phyloP scores from a whole-genome alignment of 2,329 filamentous ascomycete genomes.

The Huntiella moniliformis region DNA sequence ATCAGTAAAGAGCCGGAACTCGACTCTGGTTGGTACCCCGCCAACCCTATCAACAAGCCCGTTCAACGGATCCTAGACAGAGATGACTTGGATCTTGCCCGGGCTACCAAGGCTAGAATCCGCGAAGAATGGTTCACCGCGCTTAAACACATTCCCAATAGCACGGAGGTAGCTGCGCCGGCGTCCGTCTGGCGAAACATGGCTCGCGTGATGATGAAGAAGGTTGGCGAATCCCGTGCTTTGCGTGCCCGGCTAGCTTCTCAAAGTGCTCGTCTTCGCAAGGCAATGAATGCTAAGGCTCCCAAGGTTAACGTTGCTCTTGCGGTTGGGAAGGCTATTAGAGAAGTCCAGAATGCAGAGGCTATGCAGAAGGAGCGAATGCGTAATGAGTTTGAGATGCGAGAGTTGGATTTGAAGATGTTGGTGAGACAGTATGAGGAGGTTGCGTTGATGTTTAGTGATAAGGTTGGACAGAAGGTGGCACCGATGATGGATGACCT shows the following conservation, averaged over 20 bases:
- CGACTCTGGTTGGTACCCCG: neutral
- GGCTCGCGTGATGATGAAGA: neutral
- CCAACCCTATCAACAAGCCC: too few species aligned
- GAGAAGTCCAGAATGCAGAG: neutral
- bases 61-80: neutral
- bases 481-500: neutral
- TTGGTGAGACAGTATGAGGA: neutral
- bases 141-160: neutral
- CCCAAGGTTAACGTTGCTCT: neutral
- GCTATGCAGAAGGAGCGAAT: neutral
- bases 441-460: neutral
- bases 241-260: neutral
- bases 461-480: neutral
- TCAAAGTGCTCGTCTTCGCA: neutral
- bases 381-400: neutral
- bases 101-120: neutral
- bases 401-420: neutral
- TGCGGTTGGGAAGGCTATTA: neutral
- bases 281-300: neutral
- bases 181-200: neutral
- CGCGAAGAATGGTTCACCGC: neutral
- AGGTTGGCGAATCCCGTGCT: neutral
- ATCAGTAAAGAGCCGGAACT: neutral
- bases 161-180: neutral
- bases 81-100: neutral